phyloP scores from a whole-genome alignment of 257 asterid species.

The Scutellaria galericulata region DNA sequence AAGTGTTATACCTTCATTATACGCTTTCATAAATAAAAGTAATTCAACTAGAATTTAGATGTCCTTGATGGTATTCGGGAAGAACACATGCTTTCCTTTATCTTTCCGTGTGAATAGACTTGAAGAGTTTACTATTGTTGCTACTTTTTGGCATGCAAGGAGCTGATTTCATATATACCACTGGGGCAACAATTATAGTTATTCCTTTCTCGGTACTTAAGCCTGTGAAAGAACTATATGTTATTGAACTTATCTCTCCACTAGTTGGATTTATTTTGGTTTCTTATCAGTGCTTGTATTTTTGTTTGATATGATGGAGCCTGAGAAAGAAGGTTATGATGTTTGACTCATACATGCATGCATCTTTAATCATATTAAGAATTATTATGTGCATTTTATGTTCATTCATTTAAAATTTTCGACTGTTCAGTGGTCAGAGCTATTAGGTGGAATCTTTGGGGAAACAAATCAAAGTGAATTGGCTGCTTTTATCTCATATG shows the following conservation, averaged over 20 bases:
- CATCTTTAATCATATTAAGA: constrained; percentile 18
- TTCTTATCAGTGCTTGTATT: not conserved
- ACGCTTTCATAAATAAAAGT: constrained; percentile 11
- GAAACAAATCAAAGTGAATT: constrained; percentile 96
- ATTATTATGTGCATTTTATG: constrained; percentile 11
- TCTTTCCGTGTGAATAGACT: not conserved
- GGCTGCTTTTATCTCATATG: constrained; percentile 90
- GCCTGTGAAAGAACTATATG: not conserved
- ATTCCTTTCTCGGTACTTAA: not conserved
- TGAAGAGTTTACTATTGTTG: not conserved
- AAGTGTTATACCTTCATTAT: constrained; percentile 8
- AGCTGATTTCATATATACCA: constrained; percentile 5
- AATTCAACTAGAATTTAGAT: not conserved
- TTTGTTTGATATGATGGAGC: constrained; percentile 12
- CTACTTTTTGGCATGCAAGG: constrained; percentile 15
- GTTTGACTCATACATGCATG: not conserved
- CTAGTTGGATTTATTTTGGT: constrained; percentile 11
- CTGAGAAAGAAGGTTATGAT: constrained; percentile 25
- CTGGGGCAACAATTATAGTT: not conserved
- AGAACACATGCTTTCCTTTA: constrained; percentile 21
- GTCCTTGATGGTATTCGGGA: constrained; percentile 12
- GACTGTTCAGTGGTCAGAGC: constrained; percentile 52
- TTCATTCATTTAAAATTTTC: constrained; percentile 28
- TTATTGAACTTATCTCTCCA: constrained; percentile 12
- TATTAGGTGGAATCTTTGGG: constrained; percentile 56